These are phyloP conservation scores for Schoenoplectus triqueter DNA, from an alignment of 202 grass and related monocot genomes.

Conservation along the genomic window DNA sequence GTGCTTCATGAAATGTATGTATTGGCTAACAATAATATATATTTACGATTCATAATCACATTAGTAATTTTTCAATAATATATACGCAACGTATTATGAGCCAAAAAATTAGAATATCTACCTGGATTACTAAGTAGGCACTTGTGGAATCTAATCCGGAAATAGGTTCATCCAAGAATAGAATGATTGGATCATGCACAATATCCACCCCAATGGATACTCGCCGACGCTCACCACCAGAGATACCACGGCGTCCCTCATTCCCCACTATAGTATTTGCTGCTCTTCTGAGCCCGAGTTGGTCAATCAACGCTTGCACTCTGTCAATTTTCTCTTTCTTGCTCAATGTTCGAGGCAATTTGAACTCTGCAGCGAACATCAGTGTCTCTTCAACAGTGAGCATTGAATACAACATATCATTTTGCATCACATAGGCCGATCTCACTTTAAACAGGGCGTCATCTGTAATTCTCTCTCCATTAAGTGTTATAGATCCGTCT, in stretches of 20 bases:
- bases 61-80: neutral
- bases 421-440: conserved; percentile 92
- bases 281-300: conserved; percentile 67
- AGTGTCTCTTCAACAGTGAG: conserved; percentile 92
- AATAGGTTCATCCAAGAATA: conserved; percentile 63
- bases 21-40: neutral
- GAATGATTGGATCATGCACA: conserved; percentile 58
- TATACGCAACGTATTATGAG: neutral
- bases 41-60: neutral
- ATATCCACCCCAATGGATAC: conserved; percentile 76
- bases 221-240: conserved; percentile 58
- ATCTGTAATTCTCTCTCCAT: conserved; percentile 63
- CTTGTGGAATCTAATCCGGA: conserved; percentile 82
- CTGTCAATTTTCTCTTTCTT: conserved; percentile 56
- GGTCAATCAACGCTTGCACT: conserved; percentile 79
- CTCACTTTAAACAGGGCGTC: conserved; percentile 58
- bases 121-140: conserved; percentile 83
- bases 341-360: conserved; percentile 56
- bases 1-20: neutral
- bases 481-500: conserved; percentile 60
- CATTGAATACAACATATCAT: conserved; percentile 88
- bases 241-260: conserved; percentile 54
- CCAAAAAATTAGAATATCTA: neutral
- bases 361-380: conserved; percentile 81
- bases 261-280: conserved; percentile 52